Conservation (phyloP, 1,284 basidiomycete genomes). For the Waitea zeae region DNA sequence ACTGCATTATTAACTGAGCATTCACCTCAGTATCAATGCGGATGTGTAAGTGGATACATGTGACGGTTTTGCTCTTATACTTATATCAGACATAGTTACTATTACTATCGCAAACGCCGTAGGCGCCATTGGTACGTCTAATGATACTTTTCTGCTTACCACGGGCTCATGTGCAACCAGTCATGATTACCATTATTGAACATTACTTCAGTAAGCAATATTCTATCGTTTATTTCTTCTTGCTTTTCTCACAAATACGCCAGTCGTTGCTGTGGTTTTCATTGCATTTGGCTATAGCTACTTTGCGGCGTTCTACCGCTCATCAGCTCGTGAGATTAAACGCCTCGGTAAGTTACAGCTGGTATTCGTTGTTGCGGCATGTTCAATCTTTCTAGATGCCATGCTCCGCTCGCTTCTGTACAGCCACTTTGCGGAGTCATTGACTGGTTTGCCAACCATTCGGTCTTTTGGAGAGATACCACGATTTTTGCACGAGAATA, state of each 20-base stretch:
- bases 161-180: too few relatives aligned
- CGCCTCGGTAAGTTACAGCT: constrained; percentile 29
- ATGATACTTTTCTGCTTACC: too few relatives aligned
- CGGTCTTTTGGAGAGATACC: constrained; percentile 49
- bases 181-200: constrained; percentile 52
- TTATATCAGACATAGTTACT: constrained; percentile 19
- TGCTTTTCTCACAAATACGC: too few relatives aligned
- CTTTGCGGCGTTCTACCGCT: constrained; percentile 43
- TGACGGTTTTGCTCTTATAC: neutral
- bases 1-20: neutral
- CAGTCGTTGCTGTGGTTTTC: constrained; percentile 24
- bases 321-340: constrained; percentile 57
- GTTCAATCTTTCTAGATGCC: constrained; percentile 36
- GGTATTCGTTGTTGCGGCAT: neutral
- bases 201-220: constrained; percentile 46
- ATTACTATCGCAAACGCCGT: constrained; percentile 32
- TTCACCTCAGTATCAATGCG: constrained; percentile 37
- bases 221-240: neutral
- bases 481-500: constrained; percentile 50
- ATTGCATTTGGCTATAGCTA: constrained; percentile 35
- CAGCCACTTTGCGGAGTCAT: constrained; percentile 67
- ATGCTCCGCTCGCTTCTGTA: constrained; percentile 59
- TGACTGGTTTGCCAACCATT: constrained; percentile 63
- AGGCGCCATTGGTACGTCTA: constrained; percentile 38
- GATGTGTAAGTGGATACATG: constrained; percentile 25